Evolutionary conservation across 305 asterid genomes (phyloP).

Genomic region (Fraxinus sp.): DNA sequence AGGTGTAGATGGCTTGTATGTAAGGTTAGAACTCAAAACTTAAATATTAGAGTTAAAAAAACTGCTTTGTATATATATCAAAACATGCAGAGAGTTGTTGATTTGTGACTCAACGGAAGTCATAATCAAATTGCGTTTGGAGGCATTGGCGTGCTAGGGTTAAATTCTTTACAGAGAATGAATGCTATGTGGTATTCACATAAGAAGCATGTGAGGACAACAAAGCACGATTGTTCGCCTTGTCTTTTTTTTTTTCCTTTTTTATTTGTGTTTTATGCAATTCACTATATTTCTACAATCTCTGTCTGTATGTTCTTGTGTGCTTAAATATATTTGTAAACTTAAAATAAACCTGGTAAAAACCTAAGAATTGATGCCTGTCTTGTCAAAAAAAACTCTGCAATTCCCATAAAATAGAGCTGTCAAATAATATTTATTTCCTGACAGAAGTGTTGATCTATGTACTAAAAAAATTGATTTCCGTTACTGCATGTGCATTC

Average conservation of each 20-base stretch:
- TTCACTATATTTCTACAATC: not conserved
- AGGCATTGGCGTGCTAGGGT: not conserved
- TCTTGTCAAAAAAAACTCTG: not conserved
- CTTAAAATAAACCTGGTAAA: not conserved
- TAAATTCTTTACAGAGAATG: not conserved
- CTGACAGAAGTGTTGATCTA: not conserved
- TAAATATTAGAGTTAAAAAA: not conserved
- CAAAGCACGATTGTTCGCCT: not conserved
- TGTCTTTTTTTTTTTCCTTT: not conserved
- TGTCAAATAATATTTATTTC: not conserved
- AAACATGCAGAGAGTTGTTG: not conserved
- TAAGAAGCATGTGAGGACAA: not conserved
- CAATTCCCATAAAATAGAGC: not conserved
- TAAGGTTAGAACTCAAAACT: not conserved
- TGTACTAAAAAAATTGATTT: not conserved
- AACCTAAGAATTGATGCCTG: not conserved
- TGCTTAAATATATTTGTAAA: not conserved
- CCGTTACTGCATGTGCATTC: not conserved
- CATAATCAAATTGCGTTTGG: not conserved
- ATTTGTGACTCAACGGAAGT: not conserved
- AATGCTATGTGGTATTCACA: not conserved
- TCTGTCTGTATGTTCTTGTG: not conserved
- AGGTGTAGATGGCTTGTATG: not conserved
- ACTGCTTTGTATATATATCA: not conserved
- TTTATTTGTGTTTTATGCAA: not conserved